These are phyloP conservation scores for Schizochytrium sp. DNA, from an alignment of 108 stramenopile species.

Conservation along the genomic window DNA sequence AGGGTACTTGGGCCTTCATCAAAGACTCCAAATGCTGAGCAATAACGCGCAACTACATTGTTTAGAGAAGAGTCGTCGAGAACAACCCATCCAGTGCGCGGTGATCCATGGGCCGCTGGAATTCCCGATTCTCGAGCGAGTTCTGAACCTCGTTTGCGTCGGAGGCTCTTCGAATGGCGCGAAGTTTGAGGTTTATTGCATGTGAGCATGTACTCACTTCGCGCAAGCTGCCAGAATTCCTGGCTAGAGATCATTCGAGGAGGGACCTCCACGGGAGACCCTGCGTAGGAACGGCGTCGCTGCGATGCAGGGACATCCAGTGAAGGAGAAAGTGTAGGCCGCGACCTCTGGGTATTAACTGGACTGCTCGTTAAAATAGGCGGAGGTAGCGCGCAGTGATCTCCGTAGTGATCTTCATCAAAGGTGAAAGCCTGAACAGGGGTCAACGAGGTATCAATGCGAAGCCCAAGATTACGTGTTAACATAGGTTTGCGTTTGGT, in stretches of 20 bases:
- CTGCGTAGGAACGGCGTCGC: too few relatives aligned
- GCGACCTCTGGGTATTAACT: too few relatives aligned
- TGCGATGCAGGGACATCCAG: too few relatives aligned
- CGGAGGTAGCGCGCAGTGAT: too few relatives aligned
- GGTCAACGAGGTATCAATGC: not conserved
- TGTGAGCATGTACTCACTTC: too few relatives aligned
- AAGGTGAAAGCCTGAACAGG: not conserved
- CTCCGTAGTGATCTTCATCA: too few relatives aligned
- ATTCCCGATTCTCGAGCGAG: not conserved
- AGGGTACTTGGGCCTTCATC: conserved; percentile 40
- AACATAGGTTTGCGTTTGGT: not conserved
- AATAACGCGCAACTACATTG: not conserved
- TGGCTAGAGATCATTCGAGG: too few relatives aligned
- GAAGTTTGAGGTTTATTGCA: too few relatives aligned
- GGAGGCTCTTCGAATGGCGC: not conserved
- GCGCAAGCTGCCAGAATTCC: too few relatives aligned
- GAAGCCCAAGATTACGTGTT: not conserved
- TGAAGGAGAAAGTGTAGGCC: too few relatives aligned
- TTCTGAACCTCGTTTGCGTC: not conserved
- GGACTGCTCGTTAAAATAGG: too few relatives aligned
- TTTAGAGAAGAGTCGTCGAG: not conserved
- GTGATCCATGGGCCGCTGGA: not conserved
- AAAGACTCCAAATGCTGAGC: conserved; percentile 1
- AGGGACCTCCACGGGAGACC: too few relatives aligned
- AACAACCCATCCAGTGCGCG: not conserved